Percentiles rank a stretch among this genome's conserved stretches.
Evolutionary conservation across 768 basidiomycete species (phyloP).

Genomic region (Trametes cubensis): DNA sequence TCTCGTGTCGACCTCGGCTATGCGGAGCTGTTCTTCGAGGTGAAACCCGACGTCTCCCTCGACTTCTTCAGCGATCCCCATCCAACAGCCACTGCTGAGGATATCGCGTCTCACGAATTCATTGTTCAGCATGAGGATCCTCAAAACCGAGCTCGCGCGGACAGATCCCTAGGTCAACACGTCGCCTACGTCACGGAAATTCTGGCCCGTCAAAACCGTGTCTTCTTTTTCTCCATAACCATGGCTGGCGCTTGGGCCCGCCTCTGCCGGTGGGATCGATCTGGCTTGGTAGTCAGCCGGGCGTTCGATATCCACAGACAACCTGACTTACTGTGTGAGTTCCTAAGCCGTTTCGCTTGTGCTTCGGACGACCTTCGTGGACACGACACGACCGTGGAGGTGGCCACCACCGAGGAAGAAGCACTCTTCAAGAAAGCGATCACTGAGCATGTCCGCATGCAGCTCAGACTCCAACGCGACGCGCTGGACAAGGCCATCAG

Average conservation of each 20-base stretch:
- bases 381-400: slow-evolving; percentile 19
- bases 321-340: slow-evolving; percentile 31
- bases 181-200: slow-evolving; percentile 4
- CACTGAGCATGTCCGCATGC: neutral
- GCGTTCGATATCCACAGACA: slow-evolving; percentile 32
- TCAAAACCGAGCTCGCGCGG: neutral
- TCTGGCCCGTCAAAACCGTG: slow-evolving; percentile 34
- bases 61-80: slow-evolving; percentile 11
- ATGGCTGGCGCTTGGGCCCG: slow-evolving; percentile 32
- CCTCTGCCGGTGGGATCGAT: slow-evolving; percentile 38
- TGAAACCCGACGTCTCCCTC: slow-evolving; percentile 1
- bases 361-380: slow-evolving; percentile 28
- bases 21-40: slow-evolving; percentile 21
- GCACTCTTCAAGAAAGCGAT: slow-evolving; percentile 4
- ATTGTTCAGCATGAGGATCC: neutral
- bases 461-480: neutral
- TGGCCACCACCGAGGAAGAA: neutral
- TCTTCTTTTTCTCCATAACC: slow-evolving; percentile 34
- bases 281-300: slow-evolving; percentile 35
- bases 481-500: neutral
- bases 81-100: neutral
- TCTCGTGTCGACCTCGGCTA: slow-evolving; percentile 2
- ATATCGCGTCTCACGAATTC: neutral
- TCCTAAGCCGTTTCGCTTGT: slow-evolving; percentile 36
- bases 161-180: neutral